Base-by-base conservation (phyloP, 1,284 basidiomycete species). In the Trichosporon coremiiforme region DNA sequence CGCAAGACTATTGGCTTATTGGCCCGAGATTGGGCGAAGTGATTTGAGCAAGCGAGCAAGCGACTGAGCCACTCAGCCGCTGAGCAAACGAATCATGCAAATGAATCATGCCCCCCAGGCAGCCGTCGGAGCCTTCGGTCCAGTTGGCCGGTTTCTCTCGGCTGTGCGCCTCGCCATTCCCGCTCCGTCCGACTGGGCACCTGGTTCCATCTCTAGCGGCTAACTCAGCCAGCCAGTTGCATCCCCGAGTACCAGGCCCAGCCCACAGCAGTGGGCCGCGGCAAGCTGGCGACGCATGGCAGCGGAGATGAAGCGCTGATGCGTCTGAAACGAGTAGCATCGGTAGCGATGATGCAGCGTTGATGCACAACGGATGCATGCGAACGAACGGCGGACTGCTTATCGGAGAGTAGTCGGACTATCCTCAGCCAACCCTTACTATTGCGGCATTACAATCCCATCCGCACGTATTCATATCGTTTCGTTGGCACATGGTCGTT, bases 81-180 rank as follows among this genome's bases (percentile, higher is more conserved):
- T 53, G 47, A n/a, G 57, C 57, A 31, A 33, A n/a, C n/a, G n/a
- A n/a, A n/a, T n/a, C n/a, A n/a, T n/a, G n/a, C n/a, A n/a, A n/a
- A 33, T 33, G 57, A 60, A 33, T 15, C 15, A 15, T 2, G 31
- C 57, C 36, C 10, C 15, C 31, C 25, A 13, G 29, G 55, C 15
- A 57, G 57, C 57, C 57, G 35, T 60, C 57, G 57, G 57, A 33
- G 57, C 20, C 57, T 60, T 60, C 57, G 57, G 57, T 33, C 57
- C 57, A 33, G 57, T 33, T 29, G 57, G 57, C 57, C 57, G 57
- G 57, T 60, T 33, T 33, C 17, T 60, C 47, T 31, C 57, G 57
- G 57, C 57, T 60, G 57, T 60, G 57, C 29, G 31, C 15, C 15
- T 35, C 31, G 57, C 31, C 57, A 60, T 60, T 60, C 57, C 57